Base-by-base conservation (phyloP, 176 grass and related monocot species). In the Avena sativa region DNA sequence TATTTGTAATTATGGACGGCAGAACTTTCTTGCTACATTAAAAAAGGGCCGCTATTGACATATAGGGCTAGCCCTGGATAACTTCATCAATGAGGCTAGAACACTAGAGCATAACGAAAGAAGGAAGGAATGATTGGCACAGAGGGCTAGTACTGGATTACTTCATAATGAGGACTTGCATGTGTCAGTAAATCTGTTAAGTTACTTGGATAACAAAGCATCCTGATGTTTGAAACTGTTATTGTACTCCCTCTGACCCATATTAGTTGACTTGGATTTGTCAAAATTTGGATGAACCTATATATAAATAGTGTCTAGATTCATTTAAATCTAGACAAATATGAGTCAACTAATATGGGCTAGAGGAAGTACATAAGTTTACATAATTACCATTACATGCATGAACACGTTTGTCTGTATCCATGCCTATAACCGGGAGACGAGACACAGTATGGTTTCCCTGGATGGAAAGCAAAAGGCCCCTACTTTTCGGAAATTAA, bases 401-500 rank as follows among this genome's bases (percentile, higher is more conserved):
- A 34, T 34, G 32, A 34, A 34, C 32, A 34, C 32, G 32, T 34
- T 34, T 34, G 28, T 28, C 14, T 71, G 38, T 55, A 56, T 34
- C 17, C 23, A 53, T 71, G n/a, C 0, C 20, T 20, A 28, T 59
- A 68, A 12, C 20, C 50, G 12, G 47, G 13, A 72, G 14, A 84
- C 76, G 20, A 70, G 49, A 68, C 12, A 85, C 76, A 23, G 52
- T 76, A 78, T 28, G 28, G 49, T 80, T 85, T 75, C 85, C 76
- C 21, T 84, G 69, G 69, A 88, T n/a, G 70, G 81, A 52, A 80
- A 34, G 74, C 34, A 16, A 80, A 87, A 15, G 4, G 32, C 34
- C 68, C 74, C 75, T 40, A 84, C 48, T 67, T 87, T 65, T 84
- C 26, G 59, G 81, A 84, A 60, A 74, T 13, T 63, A 50, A 64